Base-by-base conservation (phyloP, 1,139 yeast genomes). In the Lodderomyces parapsilosis region DNA sequence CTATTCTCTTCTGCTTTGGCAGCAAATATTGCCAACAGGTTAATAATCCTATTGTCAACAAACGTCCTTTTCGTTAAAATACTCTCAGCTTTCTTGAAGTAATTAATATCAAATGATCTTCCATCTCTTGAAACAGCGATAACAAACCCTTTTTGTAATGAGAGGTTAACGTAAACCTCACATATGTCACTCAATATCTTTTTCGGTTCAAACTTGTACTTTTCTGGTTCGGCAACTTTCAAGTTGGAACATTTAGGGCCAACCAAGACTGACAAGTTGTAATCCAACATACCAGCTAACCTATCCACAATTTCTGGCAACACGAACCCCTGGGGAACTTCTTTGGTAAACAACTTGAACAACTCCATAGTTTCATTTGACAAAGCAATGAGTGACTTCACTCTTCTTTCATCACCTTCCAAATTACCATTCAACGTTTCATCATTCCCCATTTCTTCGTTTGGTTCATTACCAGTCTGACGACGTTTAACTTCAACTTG, bases 161-260 rank as follows among this genome's bases (percentile, higher is more conserved):
- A 71, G 55, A 93, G 72, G 60, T 91, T 87, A 46, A 81, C 76
- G 60, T 83, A 93, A 25, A 93, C 83, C 42, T 85, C 82, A 51
- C 89, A 80, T 38, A 93, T 72, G 46, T 82, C 84, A 27, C 78
- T 72, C 47, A 94, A 72, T 39, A 90, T 73, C 42, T 75, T 77
- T 50, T 81, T 82, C 4, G 99, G 97, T 54, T 87, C 81, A 62
- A 93, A 93, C 32, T 81, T 79, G 60, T 90, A 91, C 55, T 83
- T 81, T 49, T 85, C 89, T 0, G 98, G 98, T 49, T 86, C 78
- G 47, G 77, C 76, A 22, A 93, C 99, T 61, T 88, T 89, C 53
- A 93, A 76, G 46, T 86, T 90, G 10, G 93, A 80, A 66, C 96
- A 91, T 59, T 86, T 86, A 13, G 98, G 97, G 0, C 99, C 99